Evolutionary conservation across 192 early-diverging fungal genomes (phyloP), one percentile per base, ranked within the genome.

Genomic region (Coemansia sp.): DNA sequence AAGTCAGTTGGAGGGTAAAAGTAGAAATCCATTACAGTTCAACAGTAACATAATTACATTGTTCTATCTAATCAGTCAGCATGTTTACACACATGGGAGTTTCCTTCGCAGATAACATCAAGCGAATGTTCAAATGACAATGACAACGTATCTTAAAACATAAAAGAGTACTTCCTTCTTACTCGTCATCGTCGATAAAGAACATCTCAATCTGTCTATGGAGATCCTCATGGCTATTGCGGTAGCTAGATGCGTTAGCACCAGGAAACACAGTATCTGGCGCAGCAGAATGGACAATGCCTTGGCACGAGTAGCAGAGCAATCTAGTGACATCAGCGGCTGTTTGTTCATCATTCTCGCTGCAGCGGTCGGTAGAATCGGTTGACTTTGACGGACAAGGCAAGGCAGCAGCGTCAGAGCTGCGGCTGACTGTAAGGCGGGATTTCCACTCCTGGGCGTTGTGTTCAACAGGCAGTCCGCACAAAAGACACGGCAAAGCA

Each of bases 151-250:
- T 2, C 32, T 32, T 32, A 32, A 32, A 32, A 2, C 4, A 32
- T 32, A 32, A 32, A 32, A 32, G 32, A 32, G 32, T 32, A 1
- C 32, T 2, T 32, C 32, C 32, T 32, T 32, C 26, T 82, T 71
- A 26, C 16, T 87, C 83, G 18, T 85, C 71, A 65, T 87, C 84
- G n/a, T 57, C 67, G 49, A 92, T 77, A 52, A 92, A 69, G 69
- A 88, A 92, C 37, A 87, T 84, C 67, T 90, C 77, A 42, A 92
- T 87, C 55, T 87, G 88, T 26, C 73, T 78, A 55, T 83, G 85
- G 15, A 92, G 66, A 26, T 71, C 72, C 42, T 88, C 81, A 12
- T 75, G 74, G 36, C 39, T 46, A 22, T 26, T 32, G 13, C 10
- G 37, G 37, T 47, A 18, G 16, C 36, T 54, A 43, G 67, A 41